phyloP scores from a whole-genome alignment of 2,329 filamentous ascomycete species.

The Penicillium sp. region DNA sequence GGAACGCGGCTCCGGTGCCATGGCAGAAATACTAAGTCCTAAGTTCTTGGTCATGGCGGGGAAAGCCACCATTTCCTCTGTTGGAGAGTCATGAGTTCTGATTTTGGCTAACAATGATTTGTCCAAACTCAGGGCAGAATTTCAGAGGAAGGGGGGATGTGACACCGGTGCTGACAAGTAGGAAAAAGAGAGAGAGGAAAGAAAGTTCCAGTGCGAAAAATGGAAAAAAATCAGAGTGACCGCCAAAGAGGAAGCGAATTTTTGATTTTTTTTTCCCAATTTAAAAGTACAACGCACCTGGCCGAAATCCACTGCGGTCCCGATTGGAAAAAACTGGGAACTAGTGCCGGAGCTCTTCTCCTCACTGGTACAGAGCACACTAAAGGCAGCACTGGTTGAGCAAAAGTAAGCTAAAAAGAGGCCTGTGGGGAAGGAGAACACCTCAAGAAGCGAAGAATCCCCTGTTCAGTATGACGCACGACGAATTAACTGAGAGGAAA shows the following conservation, averaged over 20 bases:
- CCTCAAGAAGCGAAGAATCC: not conserved
- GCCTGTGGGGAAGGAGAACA: not conserved
- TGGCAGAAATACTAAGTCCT: slow-evolving; percentile 1
- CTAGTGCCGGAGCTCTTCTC: not conserved
- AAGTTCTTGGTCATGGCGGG: slow-evolving; percentile 1
- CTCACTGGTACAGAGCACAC: not conserved
- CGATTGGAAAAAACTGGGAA: slow-evolving; percentile 1
- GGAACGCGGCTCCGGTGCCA: slow-evolving; percentile 1
- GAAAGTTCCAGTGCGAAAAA: slow-evolving; percentile 10
- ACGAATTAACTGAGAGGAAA: not conserved
- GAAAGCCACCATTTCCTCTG: slow-evolving; percentile 1
- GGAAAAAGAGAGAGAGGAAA: slow-evolving; percentile 9
- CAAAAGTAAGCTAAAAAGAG: not conserved
- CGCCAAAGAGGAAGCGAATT: slow-evolving; percentile 11
- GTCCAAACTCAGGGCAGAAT: not conserved
- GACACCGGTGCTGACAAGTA: slow-evolving; percentile 1
- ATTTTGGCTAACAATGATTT: not conserved
- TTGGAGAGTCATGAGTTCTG: not conserved
- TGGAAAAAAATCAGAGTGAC: slow-evolving; percentile 6
- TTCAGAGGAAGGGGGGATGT: not conserved
- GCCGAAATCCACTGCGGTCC: slow-evolving; percentile 8
- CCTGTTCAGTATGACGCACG: not conserved
- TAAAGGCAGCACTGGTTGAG: not conserved
- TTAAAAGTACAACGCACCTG: slow-evolving; percentile 10
- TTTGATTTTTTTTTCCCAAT: not conserved